Evolutionary conservation across 371 early-diverging fungal genomes (phyloP), one percentile per base, ranked within the genome.

Genomic region (Mortierella sp.): DNA sequence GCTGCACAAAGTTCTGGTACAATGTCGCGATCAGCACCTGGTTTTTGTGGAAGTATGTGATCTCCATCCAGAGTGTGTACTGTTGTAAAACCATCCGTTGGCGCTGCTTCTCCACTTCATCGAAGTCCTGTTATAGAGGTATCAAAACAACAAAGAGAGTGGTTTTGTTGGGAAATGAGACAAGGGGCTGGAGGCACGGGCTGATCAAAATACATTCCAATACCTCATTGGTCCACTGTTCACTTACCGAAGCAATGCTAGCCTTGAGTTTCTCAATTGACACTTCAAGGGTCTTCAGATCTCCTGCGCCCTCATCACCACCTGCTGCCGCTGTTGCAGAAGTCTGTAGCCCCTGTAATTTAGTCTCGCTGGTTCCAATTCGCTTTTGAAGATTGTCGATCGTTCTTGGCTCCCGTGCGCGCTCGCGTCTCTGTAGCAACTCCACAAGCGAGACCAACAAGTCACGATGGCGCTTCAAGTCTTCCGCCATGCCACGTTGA

Each of bases 391-490:
- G 47, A 14, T 29, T 52, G 25, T 82, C 82, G 3, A 69, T 48
- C 3, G 57, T 24, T 0, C 57, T 47, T 2, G 51, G 31, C 17
- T 54, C 70, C 16, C 25, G 53, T 2, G 58, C 52, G 28, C 43
- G 79, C 44, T 63, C 82, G 19, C 78, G 67, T 17, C 62, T 47
- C 41, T 48, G 60, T 37, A 57, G 29, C 51, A 73, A 55, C 78
- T 89, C 90, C 70, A 80, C 77, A 66, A 86, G 83, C 17, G 91
- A 85, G 2, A 88, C 82, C 19, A 90, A 72, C n/a, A 91, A 57
- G 67, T 92, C 91, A 8, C 92, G 83, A 55, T 90, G 85, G 12
- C 85, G 80, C 54, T 92, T 92, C 62, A 92, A 56, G 60, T 85
- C 83, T 49, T 92, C 93, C 14, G 91, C 66, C 17, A 89, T 79